Percentiles rank a stretch among this genome's conserved stretches.
phyloP scores from a whole-genome alignment of 2,329 filamentous ascomycete genomes.

The Ceratocystis variospora region DNA sequence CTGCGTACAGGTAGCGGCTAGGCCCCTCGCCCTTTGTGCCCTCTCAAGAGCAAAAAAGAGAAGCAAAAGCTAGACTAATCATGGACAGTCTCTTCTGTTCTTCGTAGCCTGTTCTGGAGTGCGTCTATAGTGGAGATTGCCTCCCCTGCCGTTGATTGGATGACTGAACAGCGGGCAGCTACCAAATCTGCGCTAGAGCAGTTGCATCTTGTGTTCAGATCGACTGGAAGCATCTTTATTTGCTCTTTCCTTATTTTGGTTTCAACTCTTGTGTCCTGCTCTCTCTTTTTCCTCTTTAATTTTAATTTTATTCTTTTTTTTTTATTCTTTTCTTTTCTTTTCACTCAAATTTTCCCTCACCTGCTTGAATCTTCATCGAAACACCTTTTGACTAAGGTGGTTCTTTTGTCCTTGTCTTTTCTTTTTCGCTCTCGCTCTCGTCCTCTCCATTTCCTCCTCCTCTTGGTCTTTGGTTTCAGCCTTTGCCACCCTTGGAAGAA shows the following conservation, averaged over 20 bases:
- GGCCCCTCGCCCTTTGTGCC: no score
- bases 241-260: not conserved
- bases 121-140: not conserved
- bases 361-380: not conserved
- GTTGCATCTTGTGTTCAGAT: slow-evolving; percentile 2
- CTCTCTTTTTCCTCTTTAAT: not conserved
- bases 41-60: no score
- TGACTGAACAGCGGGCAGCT: not conserved
- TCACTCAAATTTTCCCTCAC: not conserved
- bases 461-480: not conserved
- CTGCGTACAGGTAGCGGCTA: not conserved
- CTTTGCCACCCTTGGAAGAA: not conserved
- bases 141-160: not conserved
- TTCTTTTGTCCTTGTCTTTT: not conserved
- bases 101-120: not conserved
- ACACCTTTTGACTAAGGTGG: not conserved
- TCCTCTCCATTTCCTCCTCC: no score
- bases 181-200: slow-evolving; percentile 1
- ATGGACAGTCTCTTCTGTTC: not conserved
- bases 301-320: not conserved
- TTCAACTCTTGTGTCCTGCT: not conserved
- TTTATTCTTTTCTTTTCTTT: not conserved
- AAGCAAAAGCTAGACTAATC: no score
- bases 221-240: not conserved
- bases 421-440: not conserved